phyloP scores from a whole-genome alignment of 345 rosid species.

The Populus alba region DNA sequence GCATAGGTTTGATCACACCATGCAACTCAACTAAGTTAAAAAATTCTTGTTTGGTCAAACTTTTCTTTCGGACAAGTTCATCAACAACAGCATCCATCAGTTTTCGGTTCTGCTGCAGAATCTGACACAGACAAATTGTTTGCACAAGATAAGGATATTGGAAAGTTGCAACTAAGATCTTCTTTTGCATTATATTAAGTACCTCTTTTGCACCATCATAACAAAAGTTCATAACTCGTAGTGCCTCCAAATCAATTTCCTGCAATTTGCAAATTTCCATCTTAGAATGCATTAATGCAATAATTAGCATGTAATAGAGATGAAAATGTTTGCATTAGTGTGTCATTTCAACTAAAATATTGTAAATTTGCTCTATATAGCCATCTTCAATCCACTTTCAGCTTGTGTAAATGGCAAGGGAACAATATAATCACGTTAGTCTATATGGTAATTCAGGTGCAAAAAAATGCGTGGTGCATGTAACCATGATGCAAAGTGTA shows the following conservation, averaged over 20 bases:
- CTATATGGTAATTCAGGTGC: background rate
- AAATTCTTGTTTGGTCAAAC: conserved; percentile 73
- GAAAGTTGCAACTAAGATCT: background rate
- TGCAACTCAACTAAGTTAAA: conserved; percentile 58
- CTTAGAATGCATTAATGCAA: background rate
- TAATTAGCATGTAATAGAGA: background rate
- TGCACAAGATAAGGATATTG: background rate
- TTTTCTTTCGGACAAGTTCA: conserved; percentile 67
- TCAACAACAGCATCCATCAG: conserved; percentile 72
- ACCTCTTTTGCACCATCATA: conserved; percentile 87
- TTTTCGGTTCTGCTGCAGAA: conserved; percentile 49
- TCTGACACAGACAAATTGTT: conserved; percentile 35
- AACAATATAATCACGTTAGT: background rate
- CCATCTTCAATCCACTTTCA: background rate
- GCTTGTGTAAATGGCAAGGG: background rate
- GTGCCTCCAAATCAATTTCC: conserved; percentile 84
- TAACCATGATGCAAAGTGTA: background rate
- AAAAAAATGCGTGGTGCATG: background rate
- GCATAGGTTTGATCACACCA: conserved; percentile 54
- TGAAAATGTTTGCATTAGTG: background rate
- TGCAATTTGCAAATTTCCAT: conserved; percentile 30
- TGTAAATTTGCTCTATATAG: too few species aligned
- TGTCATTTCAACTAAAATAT: too few species aligned
- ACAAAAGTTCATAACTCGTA: conserved; percentile 58
- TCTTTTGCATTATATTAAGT: background rate